Percentiles rank a stretch among this genome's conserved stretches.
phyloP scores from a whole-genome alignment of 2,329 filamentous ascomycete genomes.

The Rhexocercosporidium sp. region DNA sequence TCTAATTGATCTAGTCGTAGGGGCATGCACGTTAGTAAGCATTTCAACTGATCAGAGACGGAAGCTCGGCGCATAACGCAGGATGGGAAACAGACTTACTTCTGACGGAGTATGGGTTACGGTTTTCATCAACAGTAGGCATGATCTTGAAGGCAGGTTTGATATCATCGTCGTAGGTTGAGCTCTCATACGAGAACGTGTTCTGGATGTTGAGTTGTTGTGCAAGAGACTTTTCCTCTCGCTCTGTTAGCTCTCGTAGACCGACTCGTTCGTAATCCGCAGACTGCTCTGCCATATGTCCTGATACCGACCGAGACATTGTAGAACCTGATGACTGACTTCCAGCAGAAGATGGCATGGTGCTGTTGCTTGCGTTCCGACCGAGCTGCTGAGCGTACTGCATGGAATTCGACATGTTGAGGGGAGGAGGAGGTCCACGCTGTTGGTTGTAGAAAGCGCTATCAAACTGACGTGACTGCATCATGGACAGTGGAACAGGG shows the following conservation, averaged over 20 bases:
- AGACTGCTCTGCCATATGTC: neutral
- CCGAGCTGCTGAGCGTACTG: conserved; percentile 40
- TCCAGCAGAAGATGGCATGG: conserved; percentile 12
- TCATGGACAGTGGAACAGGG: conserved; percentile 33
- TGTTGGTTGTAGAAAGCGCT: conserved; percentile 21
- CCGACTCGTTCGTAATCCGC: neutral
- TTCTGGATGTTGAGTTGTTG: conserved; percentile 1
- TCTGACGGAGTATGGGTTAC: neutral
- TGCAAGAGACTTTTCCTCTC: neutral
- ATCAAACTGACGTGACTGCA: conserved; percentile 32
- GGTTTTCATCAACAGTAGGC: conserved; percentile 9
- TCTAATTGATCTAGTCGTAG: neutral
- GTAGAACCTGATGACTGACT: conserved; percentile 4
- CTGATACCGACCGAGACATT: conserved; percentile 2
- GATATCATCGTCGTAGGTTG: neutral
- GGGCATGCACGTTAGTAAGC: neutral
- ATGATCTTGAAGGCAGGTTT: neutral
- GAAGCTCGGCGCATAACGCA: too few relatives aligned
- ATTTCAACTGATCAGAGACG: neutral
- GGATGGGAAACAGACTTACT: neutral
- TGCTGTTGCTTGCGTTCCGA: conserved; percentile 21
- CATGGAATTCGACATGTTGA: conserved; percentile 40
- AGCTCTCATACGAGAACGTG: neutral
- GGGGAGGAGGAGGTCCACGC: conserved; percentile 32
- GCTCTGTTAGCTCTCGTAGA: neutral